These are phyloP conservation scores for Cercospora berteroae DNA, from an alignment of 2,329 filamentous ascomycete genomes.

Conservation along the genomic window DNA sequence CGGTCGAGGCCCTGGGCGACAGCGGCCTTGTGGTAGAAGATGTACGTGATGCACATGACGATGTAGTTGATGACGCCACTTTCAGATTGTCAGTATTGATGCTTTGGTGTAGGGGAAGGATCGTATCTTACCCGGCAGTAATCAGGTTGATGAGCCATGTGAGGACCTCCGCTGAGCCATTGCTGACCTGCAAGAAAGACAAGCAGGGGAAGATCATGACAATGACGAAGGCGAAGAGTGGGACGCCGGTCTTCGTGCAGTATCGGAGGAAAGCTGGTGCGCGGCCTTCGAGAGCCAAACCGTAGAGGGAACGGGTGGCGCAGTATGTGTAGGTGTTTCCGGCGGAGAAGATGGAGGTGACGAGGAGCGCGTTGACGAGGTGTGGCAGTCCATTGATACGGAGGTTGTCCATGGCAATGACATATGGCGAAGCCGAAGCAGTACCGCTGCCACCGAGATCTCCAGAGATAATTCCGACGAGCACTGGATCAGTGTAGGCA, in stretches of 20 bases:
- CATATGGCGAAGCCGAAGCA: conserved; percentile 36
- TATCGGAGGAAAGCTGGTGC: conserved; percentile 56
- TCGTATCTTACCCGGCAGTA: conserved; percentile 10
- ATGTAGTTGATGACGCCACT: conserved; percentile 63
- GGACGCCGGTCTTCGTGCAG: conserved; percentile 60
- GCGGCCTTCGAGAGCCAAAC: conserved; percentile 52
- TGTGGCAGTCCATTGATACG: conserved; percentile 45
- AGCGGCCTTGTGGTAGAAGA: conserved; percentile 56
- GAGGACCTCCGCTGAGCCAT: conserved; percentile 34
- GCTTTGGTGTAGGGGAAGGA: conserved; percentile 48
- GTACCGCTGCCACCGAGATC: conserved; percentile 28
- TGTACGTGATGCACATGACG: conserved; percentile 56
- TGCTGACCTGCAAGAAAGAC: conserved; percentile 37
- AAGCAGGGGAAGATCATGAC: conserved; percentile 41
- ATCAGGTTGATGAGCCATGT: conserved; percentile 53
- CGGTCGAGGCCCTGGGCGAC: conserved; percentile 53
- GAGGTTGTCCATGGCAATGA: conserved; percentile 46
- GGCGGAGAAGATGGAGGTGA: conserved; percentile 55
- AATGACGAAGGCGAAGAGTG: conserved; percentile 55
- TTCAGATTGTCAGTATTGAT: conserved; percentile 43
- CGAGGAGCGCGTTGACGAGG: conserved; percentile 37
- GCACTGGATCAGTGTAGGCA: conserved; percentile 36
- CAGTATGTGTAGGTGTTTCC: conserved; percentile 56
- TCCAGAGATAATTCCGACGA: conserved; percentile 30
- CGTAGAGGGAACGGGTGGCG: conserved; percentile 52